A percentile compares a stretch with the other conserved stretches of the same genome.
These are phyloP conservation scores for Sungouiella thailandica DNA, from an alignment of 805 yeast species.

Conservation along the genomic window DNA sequence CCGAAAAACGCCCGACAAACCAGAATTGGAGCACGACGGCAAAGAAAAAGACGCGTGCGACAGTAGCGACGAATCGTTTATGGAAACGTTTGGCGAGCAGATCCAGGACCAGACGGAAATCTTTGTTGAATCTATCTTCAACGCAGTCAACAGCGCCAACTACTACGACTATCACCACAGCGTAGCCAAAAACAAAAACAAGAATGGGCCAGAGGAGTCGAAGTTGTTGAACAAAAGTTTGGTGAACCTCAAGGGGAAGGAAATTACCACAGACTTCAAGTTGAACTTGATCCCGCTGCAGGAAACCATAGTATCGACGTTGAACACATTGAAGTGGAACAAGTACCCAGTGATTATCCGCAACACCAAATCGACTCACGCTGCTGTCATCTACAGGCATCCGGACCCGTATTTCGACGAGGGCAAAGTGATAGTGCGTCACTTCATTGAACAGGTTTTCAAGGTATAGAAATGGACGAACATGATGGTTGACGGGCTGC, in stretches of 20 bases:
- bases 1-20: background rate
- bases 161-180: constrained; percentile 14
- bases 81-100: constrained; percentile 2
- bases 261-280: constrained; percentile 5
- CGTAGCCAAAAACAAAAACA: constrained; percentile 1
- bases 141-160: constrained; percentile 44
- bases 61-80: background rate
- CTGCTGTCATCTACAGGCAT: constrained; percentile 71
- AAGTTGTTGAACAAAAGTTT: background rate
- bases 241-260: constrained; percentile 9
- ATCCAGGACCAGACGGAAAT: constrained; percentile 55
- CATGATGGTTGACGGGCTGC: background rate
- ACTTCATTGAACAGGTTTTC: constrained; percentile 47
- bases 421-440: constrained; percentile 63
- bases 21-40: no score
- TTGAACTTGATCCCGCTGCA: constrained; percentile 7
- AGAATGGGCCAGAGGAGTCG: background rate
- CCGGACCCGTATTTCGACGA: constrained; percentile 52
- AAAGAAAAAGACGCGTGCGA: constrained; percentile 2
- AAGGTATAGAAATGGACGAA: background rate
- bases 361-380: constrained; percentile 65
- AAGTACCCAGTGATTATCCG: constrained; percentile 37
- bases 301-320: constrained; percentile 4
- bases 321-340: constrained; percentile 11
- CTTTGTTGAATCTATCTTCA: constrained; percentile 59